Evolutionary conservation across 257 asterid genomes (phyloP), one percentile per base, ranked within the genome.

Genomic region (Nicotiana noctiflora): DNA sequence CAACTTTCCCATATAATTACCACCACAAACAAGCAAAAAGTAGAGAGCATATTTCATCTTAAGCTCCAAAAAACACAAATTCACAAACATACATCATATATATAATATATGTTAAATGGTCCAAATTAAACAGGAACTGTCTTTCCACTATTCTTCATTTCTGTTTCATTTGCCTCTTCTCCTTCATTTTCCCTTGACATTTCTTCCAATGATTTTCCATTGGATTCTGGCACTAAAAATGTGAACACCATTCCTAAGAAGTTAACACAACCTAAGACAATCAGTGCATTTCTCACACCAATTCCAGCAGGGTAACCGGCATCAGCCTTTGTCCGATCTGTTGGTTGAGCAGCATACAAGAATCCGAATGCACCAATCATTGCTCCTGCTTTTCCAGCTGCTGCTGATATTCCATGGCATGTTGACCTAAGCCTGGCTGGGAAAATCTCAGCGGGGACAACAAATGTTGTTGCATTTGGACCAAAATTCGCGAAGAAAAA

Each of bases 401-500:
- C 91, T 3, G 88, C 87, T 1, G 91, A 86, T 66, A 88, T 86
- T 32, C 91, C 90, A 31, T 86, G 90, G 79, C 90, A 88, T 2
- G 89, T 89, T 4, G 92, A 87, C 74, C 89, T 81, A 37, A 87
- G 79, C 81, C 90, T 75, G 0, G 92, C 90, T 0, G 89, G 90
- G 81, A 88, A 86, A 5, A 86, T 85, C 32, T 88, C 90, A 0
- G 91, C 91, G 0, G 89, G 90, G 8, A 88, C 90, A 2, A 86
- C 89, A 12, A 88, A 88, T 5, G 89, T 88, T 5, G 91, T 88
- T 0, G 89, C 89, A 4, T 89, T 89, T 17, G 90, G 90, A 40
- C 90, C 89, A 46, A 86, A 89, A 14, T 89, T 89, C 0, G 90
- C 88, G 1, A 87, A 89, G 88, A 89, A 89, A 65, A 87, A 87